Evolutionary conservation across 345 rosid species (phyloP).

Genomic region (Cardiospermum halicacabum): DNA sequence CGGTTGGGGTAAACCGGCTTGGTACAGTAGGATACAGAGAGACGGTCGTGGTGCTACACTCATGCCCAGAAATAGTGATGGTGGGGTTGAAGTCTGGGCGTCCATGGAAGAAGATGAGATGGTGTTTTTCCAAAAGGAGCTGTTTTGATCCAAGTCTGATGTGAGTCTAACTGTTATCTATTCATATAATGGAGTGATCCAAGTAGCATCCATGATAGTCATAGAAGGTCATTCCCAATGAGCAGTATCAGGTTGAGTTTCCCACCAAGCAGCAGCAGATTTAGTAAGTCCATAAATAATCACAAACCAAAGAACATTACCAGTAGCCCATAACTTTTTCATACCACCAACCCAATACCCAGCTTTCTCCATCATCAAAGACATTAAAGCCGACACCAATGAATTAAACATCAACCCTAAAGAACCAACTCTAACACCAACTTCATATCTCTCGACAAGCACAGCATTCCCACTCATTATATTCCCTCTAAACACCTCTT

Average conservation of each 20-base stretch:
- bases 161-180: too few species aligned
- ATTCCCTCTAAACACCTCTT: constrained; percentile 79
- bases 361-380: constrained; percentile 46
- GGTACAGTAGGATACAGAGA: background rate
- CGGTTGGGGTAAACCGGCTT: background rate
- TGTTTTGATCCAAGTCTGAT: too few species aligned
- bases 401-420: constrained; percentile 81
- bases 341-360: constrained; percentile 48
- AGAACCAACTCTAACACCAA: constrained; percentile 76
- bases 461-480: constrained; percentile 24
- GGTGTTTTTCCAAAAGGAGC: background rate
- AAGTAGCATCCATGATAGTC: constrained; percentile 43
- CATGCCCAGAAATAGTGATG: background rate
- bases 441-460: constrained; percentile 38
- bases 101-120: background rate
- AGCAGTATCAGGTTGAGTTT: constrained; percentile 3
- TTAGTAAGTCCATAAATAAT: constrained; percentile 63
- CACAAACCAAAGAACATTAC: constrained; percentile 59
- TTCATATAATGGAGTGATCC: too few species aligned
- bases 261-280: constrained; percentile 47
- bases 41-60: background rate
- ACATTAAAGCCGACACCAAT: constrained; percentile 56
- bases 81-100: background rate
- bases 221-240: background rate
- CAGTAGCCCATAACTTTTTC: constrained; percentile 61